A percentile compares a stretch with the other conserved stretches of the same genome.
Evolutionary conservation across 192 early-diverging fungal species (phyloP).

Genomic region (Linnemannia zychae): DNA sequence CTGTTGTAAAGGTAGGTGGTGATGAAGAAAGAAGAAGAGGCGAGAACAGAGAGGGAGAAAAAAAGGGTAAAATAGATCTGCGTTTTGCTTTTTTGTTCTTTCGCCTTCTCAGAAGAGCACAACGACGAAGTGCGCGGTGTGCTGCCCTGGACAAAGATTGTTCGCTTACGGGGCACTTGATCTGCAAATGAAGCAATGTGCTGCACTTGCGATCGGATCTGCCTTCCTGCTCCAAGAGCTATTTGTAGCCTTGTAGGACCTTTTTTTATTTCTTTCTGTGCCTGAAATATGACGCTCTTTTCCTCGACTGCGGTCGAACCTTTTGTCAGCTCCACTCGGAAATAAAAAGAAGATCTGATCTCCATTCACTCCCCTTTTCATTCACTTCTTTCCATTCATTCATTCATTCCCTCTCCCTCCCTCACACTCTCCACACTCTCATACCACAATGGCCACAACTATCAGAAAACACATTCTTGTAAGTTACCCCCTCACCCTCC

Average conservation of each 20-base stretch:
- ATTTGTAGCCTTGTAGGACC: too few species aligned
- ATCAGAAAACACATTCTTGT: slow-evolving; percentile 30
- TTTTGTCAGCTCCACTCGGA: neutral
- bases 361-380: slow-evolving; percentile 2
- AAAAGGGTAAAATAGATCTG: neutral
- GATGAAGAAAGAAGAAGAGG: neutral
- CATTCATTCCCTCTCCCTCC: neutral
- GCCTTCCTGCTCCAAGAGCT: neutral
- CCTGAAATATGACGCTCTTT: neutral
- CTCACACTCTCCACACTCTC: neutral
- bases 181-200: neutral
- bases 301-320: neutral
- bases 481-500: neutral
- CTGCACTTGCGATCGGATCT: neutral
- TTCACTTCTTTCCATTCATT: neutral
- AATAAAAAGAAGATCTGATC: neutral
- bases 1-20: neutral
- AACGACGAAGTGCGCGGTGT: slow-evolving; percentile 1
- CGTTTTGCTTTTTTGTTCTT: neutral
- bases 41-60: neutral
- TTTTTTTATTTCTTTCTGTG: neutral
- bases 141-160: neutral
- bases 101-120: slow-evolving; percentile 28
- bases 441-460: slow-evolving; percentile 12
- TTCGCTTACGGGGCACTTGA: slow-evolving; percentile 24